A percentile compares a stretch with the other conserved stretches of the same genome.
These are phyloP conservation scores for Canariomyces notabilis DNA, from an alignment of 2,329 filamentous ascomycete species.

Conservation along the genomic window DNA sequence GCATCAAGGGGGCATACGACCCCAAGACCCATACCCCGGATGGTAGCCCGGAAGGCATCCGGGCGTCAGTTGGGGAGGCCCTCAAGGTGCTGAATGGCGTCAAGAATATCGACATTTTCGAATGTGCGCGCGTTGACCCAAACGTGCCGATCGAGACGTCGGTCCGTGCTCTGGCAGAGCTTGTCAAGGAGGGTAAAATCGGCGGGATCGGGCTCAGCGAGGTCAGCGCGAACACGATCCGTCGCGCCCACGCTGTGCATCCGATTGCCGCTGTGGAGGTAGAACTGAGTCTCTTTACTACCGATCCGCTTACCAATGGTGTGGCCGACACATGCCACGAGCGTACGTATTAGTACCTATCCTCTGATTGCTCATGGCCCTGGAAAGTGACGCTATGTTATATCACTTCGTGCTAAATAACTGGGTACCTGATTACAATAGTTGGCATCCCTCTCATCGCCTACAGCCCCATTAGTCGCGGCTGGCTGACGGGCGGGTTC, in stretches of 20 bases:
- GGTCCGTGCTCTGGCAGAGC: conserved; percentile 6
- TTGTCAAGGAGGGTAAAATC: conserved; percentile 35
- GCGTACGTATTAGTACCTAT: conserved; percentile 3
- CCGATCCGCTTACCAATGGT: conserved; percentile 29
- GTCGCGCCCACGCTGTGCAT: conserved; percentile 31
- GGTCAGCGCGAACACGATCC: conserved; percentile 35
- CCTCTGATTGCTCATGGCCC: too few species aligned
- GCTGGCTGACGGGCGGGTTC: conserved; percentile 6
- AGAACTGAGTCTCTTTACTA: conserved; percentile 36
- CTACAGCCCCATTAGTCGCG: conserved; percentile 5
- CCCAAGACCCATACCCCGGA: conserved; percentile 46
- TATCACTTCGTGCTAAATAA: too few species aligned
- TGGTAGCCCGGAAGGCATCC: conserved; percentile 44
- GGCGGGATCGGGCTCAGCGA: conserved; percentile 38
- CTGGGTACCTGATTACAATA: too few species aligned
- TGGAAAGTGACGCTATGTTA: too few species aligned
- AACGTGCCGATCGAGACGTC: conserved; percentile 10
- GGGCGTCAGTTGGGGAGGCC: conserved; percentile 47
- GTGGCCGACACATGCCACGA: conserved; percentile 32
- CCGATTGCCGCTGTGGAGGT: conserved; percentile 39
- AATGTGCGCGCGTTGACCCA: conserved; percentile 28
- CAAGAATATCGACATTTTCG: conserved; percentile 50
- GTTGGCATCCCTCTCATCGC: conserved; percentile 7
- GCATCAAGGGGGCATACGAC: conserved; percentile 48
- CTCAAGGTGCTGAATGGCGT: conserved; percentile 36